phyloP scores from a whole-genome alignment of 73 alveolate species.

The Stentor coeruleus region DNA sequence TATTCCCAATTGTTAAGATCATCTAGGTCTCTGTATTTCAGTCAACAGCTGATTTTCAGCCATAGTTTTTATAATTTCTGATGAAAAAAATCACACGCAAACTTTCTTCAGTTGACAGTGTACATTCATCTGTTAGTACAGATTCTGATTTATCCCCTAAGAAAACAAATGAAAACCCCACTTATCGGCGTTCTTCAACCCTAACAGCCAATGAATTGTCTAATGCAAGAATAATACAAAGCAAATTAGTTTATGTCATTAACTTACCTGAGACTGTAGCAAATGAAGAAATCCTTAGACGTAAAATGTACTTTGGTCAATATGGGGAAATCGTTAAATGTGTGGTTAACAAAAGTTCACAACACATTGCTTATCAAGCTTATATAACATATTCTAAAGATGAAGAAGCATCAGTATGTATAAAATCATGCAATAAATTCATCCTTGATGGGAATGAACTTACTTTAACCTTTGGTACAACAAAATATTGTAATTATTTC shows the following conservation, averaged over 20 bases:
- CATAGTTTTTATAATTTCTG: neutral
- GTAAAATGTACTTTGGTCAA: conserved; percentile 83
- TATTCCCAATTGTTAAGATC: no score
- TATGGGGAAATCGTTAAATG: conserved; percentile 64
- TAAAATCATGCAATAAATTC: conserved; percentile 65
- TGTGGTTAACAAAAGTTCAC: conserved; percentile 40
- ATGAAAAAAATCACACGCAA: neutral
- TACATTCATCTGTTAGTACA: neutral
- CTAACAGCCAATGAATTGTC: neutral
- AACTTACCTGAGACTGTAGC: conserved; percentile 43
- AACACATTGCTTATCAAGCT: conserved; percentile 48
- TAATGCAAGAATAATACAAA: conserved; percentile 21
- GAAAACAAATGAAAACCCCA: no score
- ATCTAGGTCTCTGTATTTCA: no score
- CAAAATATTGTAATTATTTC: conserved; percentile 83
- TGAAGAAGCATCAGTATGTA: conserved; percentile 69
- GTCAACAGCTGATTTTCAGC: no score
- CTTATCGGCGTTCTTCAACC: neutral
- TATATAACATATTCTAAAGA: conserved; percentile 70
- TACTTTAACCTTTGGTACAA: conserved; percentile 83
- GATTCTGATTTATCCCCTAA: neutral
- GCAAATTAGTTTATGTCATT: conserved; percentile 33
- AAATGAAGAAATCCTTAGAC: conserved; percentile 41
- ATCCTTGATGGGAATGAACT: conserved; percentile 61
- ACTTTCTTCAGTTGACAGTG: neutral